Evolutionary conservation across 768 basidiomycete genomes (phyloP).

Genomic region (Russula brevipes): DNA sequence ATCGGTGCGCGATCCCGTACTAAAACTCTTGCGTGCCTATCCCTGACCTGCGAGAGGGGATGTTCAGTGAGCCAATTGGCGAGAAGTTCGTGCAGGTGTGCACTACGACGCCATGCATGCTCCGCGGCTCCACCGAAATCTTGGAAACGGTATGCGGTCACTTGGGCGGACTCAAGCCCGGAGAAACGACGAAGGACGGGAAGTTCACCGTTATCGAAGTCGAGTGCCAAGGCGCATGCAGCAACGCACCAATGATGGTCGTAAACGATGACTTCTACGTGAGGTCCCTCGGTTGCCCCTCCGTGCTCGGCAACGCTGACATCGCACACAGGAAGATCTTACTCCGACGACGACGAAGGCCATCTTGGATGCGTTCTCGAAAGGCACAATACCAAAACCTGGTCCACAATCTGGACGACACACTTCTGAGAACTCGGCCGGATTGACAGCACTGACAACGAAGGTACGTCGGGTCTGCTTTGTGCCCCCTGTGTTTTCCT

Average conservation of each 20-base stretch:
- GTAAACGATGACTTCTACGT: constrained; percentile 97
- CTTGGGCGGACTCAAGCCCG: constrained; percentile 78
- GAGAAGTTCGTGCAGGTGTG: constrained; percentile 95
- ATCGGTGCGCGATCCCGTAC: constrained; percentile 55
- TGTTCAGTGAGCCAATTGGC: constrained; percentile 81
- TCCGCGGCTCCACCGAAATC: constrained; percentile 87
- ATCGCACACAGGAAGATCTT: constrained; percentile 64
- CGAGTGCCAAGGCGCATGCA: constrained; percentile 97
- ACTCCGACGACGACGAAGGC: constrained; percentile 72
- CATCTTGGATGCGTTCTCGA: constrained; percentile 71
- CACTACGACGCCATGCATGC: constrained; percentile 98
- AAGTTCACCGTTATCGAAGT: constrained; percentile 98
- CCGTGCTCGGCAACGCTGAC: constrained; percentile 25
- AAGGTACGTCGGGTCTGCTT: constrained; percentile 46
- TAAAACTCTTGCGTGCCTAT: background rate
- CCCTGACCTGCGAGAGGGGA: background rate
- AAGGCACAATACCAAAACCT: constrained; percentile 84
- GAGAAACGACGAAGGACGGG: constrained; percentile 90
- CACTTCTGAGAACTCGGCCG: constrained; percentile 92
- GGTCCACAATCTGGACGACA: constrained; percentile 86
- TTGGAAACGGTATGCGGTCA: constrained; percentile 78
- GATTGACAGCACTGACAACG: constrained; percentile 69
- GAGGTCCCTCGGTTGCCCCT: constrained; percentile 2
- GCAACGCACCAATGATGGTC: constrained; percentile 96
- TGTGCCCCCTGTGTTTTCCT: constrained; percentile 13